Conservation (phyloP, 768 basidiomycete species). For the Fomitopsis serialis region DNA sequence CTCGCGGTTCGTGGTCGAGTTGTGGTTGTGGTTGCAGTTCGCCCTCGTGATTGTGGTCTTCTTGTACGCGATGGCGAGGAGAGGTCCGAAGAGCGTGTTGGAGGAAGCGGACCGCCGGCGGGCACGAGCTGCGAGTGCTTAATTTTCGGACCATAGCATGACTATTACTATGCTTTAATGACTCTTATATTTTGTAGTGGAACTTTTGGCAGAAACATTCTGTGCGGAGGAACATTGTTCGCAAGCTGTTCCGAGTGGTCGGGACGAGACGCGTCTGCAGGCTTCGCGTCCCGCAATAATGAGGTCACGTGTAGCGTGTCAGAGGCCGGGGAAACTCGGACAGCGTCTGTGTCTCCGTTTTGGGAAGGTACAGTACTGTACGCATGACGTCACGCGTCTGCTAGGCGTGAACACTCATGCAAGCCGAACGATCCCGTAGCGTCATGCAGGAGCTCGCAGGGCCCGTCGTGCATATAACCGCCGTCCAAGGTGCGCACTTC, state of each 20-base stretch:
- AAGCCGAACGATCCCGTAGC: neutral
- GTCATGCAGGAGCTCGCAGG: neutral
- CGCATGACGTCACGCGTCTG: neutral
- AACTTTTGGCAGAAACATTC: too few relatives aligned
- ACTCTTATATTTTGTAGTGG: too few relatives aligned
- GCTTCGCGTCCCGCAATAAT: neutral
- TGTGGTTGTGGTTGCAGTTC: slow-evolving; percentile 87
- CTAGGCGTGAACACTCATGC: neutral
- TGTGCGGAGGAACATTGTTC: too few relatives aligned
- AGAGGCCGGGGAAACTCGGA: neutral
- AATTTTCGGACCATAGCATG: too few relatives aligned
- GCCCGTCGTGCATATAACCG: too few relatives aligned
- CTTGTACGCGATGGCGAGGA: slow-evolving; percentile 73
- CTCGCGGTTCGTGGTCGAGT: slow-evolving; percentile 51
- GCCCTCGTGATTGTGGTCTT: slow-evolving; percentile 69
- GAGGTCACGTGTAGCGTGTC: neutral
- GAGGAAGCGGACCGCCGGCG: slow-evolving; percentile 33
- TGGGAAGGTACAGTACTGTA: neutral
- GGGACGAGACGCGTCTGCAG: neutral
- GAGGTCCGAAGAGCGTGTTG: slow-evolving; percentile 68
- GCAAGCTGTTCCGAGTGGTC: too few relatives aligned
- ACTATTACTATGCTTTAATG: too few relatives aligned
- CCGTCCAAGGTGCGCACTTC: too few relatives aligned
- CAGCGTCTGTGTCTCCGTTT: neutral
- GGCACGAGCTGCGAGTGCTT: neutral